These are phyloP conservation scores for Kwoniella dendrophila DNA, from an alignment of 768 basidiomycete species.

Conservation along the genomic window DNA sequence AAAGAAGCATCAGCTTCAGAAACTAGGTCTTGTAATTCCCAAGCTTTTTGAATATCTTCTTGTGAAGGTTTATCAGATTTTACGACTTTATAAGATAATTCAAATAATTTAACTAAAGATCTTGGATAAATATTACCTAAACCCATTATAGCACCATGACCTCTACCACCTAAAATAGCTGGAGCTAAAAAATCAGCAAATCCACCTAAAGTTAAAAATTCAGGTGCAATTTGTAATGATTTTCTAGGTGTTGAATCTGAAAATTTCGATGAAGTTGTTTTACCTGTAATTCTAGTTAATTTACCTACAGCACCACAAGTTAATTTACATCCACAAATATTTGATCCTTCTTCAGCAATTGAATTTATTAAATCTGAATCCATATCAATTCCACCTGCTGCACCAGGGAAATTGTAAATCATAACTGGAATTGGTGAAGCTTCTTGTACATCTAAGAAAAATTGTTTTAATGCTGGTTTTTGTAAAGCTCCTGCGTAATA, in stretches of 20 bases:
- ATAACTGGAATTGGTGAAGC: slow-evolving; percentile 84
- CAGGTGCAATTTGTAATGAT: slow-evolving; percentile 61
- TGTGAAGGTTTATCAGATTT: slow-evolving; percentile 58
- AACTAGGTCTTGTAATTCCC: slow-evolving; percentile 75
- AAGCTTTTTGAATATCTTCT: slow-evolving; percentile 68
- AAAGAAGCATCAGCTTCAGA: slow-evolving; percentile 80
- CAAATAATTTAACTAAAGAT: slow-evolving; percentile 65
- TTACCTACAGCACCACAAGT: slow-evolving; percentile 94
- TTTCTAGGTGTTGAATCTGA: slow-evolving; percentile 70
- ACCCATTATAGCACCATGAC: slow-evolving; percentile 87
- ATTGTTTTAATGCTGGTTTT: slow-evolving; percentile 71
- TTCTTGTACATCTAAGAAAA: slow-evolving; percentile 73
- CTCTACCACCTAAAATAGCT: slow-evolving; percentile 67
- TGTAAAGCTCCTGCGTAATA: slow-evolving; percentile 80
- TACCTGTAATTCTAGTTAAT: slow-evolving; percentile 76
- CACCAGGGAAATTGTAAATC: slow-evolving; percentile 87
- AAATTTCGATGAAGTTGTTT: slow-evolving; percentile 62
- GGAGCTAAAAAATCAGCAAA: slow-evolving; percentile 81
- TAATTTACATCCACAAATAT: slow-evolving; percentile 83
- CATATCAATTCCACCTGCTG: slow-evolving; percentile 84
- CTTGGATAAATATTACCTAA: slow-evolving; percentile 71
- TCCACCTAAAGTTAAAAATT: slow-evolving; percentile 82
- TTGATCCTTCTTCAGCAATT: slow-evolving; percentile 73
- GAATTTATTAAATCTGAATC: slow-evolving; percentile 85
- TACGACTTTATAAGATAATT: slow-evolving; percentile 65